Evolutionary conservation across 2,329 filamentous ascomycete genomes (phyloP).

Genomic region (Neoascochyta sp.): DNA sequence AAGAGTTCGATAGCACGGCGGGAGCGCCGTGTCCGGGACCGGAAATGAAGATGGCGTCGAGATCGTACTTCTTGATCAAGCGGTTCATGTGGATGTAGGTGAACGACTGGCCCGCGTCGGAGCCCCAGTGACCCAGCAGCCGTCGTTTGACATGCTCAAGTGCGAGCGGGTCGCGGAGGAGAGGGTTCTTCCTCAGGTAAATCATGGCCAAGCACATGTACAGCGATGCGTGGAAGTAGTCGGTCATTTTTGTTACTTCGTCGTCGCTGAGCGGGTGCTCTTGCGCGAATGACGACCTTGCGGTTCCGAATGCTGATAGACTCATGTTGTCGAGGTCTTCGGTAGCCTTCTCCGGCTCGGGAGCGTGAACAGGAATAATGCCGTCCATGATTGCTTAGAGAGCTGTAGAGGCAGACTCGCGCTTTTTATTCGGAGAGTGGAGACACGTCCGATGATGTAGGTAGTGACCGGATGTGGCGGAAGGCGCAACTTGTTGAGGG

Average conservation of each 20-base stretch:
- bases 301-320: slow-evolving; percentile 60
- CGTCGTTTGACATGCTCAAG: slow-evolving; percentile 69
- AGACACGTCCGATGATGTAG: slow-evolving; percentile 7
- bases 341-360: slow-evolving; percentile 21
- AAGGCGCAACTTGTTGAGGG: slow-evolving; percentile 5
- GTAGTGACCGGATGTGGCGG: slow-evolving; percentile 3
- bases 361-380: slow-evolving; percentile 19
- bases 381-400: slow-evolving; percentile 18
- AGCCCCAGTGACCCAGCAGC: slow-evolving; percentile 74
- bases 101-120: slow-evolving; percentile 75
- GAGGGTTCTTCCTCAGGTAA: slow-evolving; percentile 69
- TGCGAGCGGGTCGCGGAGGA: slow-evolving; percentile 66
- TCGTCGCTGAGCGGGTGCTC: slow-evolving; percentile 60
- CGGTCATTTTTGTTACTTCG: slow-evolving; percentile 65
- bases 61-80: slow-evolving; percentile 73
- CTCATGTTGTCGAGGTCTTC: slow-evolving; percentile 31
- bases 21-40: slow-evolving; percentile 77
- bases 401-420: slow-evolving; percentile 2
- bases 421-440: slow-evolving; percentile 4
- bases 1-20: slow-evolving; percentile 70
- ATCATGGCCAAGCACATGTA: slow-evolving; percentile 79
- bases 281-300: slow-evolving; percentile 62
- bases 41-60: slow-evolving; percentile 69
- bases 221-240: slow-evolving; percentile 70
- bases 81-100: slow-evolving; percentile 81